Evolutionary conservation across 2,329 filamentous ascomycete genomes (phyloP).

Genomic region (Fonsecaea pedrosoi): DNA sequence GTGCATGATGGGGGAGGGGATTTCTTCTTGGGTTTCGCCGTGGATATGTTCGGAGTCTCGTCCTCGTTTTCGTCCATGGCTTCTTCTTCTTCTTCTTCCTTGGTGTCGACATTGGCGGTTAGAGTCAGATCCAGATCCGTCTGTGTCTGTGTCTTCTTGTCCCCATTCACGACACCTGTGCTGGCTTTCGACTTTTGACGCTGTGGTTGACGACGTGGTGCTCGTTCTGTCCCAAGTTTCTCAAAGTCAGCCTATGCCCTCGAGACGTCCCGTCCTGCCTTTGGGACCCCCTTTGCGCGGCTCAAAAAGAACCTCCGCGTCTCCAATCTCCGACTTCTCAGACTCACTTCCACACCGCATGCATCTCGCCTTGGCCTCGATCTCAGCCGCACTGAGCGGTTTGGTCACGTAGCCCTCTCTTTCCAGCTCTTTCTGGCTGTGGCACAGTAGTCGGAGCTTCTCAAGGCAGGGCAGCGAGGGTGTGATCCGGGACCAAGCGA

Average conservation of each 20-base stretch:
- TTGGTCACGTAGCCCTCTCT: slow-evolving; percentile 32
- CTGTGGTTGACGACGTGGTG: not conserved
- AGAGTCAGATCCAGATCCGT: not conserved
- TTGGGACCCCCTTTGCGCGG: no score
- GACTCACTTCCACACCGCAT: slow-evolving; percentile 24
- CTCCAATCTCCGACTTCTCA: not conserved
- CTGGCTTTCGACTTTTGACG: not conserved
- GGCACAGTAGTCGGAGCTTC: slow-evolving; percentile 30
- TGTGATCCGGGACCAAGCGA: slow-evolving; percentile 30
- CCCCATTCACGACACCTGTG: not conserved
- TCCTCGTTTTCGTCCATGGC: not conserved
- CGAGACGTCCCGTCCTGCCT: no score
- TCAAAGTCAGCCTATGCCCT: not conserved
- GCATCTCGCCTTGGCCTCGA: slow-evolving; percentile 34
- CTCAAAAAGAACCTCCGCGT: no score
- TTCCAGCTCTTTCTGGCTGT: slow-evolving; percentile 22
- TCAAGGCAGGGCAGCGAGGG: slow-evolving; percentile 23
- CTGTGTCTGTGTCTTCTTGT: not conserved
- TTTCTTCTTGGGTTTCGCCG: not conserved
- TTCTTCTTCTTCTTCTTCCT: not conserved
- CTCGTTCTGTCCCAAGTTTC: not conserved
- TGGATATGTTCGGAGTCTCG: not conserved
- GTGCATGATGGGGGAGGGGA: not conserved
- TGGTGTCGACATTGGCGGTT: not conserved
- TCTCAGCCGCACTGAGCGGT: slow-evolving; percentile 25